Evolutionary conservation across 805 yeast species (phyloP).

Genomic region (Blastobotrys chiropterorum): DNA sequence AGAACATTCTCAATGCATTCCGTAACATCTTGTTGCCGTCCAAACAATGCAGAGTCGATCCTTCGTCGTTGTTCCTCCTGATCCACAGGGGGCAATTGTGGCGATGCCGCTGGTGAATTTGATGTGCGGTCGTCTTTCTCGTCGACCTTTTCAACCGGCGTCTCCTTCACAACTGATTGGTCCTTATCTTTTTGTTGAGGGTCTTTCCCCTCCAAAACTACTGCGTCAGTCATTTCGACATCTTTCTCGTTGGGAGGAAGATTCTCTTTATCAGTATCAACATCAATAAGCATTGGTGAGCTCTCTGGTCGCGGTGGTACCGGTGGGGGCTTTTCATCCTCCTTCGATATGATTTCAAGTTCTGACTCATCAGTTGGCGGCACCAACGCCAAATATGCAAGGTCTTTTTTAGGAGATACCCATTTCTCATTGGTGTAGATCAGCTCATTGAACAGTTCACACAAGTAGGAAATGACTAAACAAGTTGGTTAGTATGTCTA

Average conservation of each 20-base stretch:
- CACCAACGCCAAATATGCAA: constrained; percentile 78
- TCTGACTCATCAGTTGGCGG: constrained; percentile 27
- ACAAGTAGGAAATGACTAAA: constrained; percentile 55
- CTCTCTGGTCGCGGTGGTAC: too few relatives aligned
- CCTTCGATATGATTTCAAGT: too few relatives aligned
- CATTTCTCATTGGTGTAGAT: constrained; percentile 54
- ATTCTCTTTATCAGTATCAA: neutral
- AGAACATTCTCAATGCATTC: constrained; percentile 94
- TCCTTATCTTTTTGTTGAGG: neutral
- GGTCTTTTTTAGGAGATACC: constrained; percentile 74
- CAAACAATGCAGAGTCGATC: constrained; percentile 44
- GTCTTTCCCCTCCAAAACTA: neutral
- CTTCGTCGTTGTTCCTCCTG: constrained; percentile 6
- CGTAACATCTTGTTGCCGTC: constrained; percentile 95
- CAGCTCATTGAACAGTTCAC: constrained; percentile 64
- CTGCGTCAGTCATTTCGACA: neutral
- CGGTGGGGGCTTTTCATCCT: too few relatives aligned
- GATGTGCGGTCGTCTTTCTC: neutral
- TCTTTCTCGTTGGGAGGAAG: neutral
- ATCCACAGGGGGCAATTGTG: neutral
- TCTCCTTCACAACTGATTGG: neutral
- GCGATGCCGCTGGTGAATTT: neutral
- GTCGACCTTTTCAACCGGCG: neutral
- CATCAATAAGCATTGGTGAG: neutral
- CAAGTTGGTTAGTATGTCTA: constrained; percentile 3